Evolutionary conservation across 225 moss, liverwort and hornwort genomes (phyloP), one percentile per base, ranked within the genome.

Genomic region (Lunularia cruciata): DNA sequence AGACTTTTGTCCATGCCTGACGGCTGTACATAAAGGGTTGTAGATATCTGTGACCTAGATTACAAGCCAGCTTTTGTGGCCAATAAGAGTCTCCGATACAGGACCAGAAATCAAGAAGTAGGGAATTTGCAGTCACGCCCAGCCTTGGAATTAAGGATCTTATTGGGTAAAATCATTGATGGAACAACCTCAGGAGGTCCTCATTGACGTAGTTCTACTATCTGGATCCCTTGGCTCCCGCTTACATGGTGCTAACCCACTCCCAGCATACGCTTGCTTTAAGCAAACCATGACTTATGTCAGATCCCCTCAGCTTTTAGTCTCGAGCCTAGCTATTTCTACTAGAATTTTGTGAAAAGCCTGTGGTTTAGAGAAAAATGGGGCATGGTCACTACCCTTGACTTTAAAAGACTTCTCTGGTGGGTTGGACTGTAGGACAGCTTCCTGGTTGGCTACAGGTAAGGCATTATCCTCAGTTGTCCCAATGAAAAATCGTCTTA

Each of bases 341-440:
- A 91, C 61, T 26, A 98, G 72, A 23, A 83, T 63, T 84, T 86
- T 98, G 74, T 93, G 86, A 73, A 98, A 75, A 9, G 89, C 87
- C 70, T 93, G 93, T 42, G 98, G 98, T 84, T 89, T 98, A 35
- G 98, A 98, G 75, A 98, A 91, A 79, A 98, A 98, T 38, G 98
- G 98, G 45, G 93, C 86, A 78, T 98, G 98, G 72, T 98, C 98
- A 72, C 98, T 88, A 31, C 91, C 88, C 84, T 89, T 98, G 58
- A 98, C 73, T 40, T 84, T 91, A 49, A 85, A 98, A 23, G 85
- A 84, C 79, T 84, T 80, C 75, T 98, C 93, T 7, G 98, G 98
- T 48, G 93, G 98, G 75, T 98, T 98, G 39, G 82, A 78, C 36
- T 83, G 81, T 9, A 93, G 63, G 33, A 93, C 78, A 70, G 78